phyloP scores from a whole-genome alignment of 805 yeast species.

The Cyberlindnera nakhonratchasimensis region DNA sequence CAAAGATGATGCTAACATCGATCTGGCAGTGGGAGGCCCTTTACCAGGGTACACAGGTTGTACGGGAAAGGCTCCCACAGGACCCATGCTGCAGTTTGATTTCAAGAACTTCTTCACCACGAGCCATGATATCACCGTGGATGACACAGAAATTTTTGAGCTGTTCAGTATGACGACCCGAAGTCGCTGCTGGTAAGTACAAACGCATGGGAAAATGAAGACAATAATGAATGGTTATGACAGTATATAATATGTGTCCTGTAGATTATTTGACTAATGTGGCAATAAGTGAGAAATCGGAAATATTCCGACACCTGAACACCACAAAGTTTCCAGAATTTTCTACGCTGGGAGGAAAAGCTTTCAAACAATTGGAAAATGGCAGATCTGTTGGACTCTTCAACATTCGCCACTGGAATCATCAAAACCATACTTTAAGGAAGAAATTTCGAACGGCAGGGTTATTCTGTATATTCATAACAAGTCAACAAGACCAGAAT shows the following conservation, averaged over 20 bases:
- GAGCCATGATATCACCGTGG: constrained; percentile 9
- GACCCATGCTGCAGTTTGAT: constrained; percentile 8
- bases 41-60: background rate
- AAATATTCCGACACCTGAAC: constrained; percentile 5
- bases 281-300: background rate
- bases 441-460: too few relatives aligned
- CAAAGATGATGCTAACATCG: background rate
- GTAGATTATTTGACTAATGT: too few relatives aligned
- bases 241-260: too few relatives aligned
- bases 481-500: background rate
- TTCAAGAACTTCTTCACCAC: constrained; percentile 13
- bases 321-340: constrained; percentile 10
- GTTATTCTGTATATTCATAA: background rate
- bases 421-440: too few relatives aligned
- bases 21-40: background rate
- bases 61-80: background rate
- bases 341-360: constrained; percentile 1
- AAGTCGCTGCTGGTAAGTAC: constrained; percentile 2
- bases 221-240: too few relatives aligned
- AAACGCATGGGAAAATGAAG: too few relatives aligned
- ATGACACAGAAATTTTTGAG: constrained; percentile 14
- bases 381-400: too few relatives aligned
- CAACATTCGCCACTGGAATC: too few relatives aligned
- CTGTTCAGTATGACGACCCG: constrained; percentile 16
- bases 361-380: background rate